phyloP scores from a whole-genome alignment of 257 asterid species.

The Coffea canephora region DNA sequence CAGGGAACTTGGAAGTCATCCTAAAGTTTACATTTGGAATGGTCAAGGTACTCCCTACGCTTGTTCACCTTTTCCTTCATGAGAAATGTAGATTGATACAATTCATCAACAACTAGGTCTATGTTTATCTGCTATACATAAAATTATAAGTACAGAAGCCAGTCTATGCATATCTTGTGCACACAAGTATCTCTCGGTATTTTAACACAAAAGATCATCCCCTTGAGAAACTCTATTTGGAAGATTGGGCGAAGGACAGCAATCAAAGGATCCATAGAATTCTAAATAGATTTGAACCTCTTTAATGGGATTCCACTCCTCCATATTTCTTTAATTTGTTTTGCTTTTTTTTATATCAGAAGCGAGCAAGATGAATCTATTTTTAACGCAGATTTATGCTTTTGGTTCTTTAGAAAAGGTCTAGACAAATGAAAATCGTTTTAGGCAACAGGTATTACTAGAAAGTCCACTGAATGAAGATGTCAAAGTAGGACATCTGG shows the following conservation, averaged over 20 bases:
- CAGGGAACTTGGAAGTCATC: constrained; percentile 53
- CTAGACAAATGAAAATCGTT: not conserved
- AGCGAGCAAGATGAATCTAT: not conserved
- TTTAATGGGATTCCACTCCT: not conserved
- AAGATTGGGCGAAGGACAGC: not conserved
- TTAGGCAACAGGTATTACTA: too few species aligned
- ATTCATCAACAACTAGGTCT: not conserved
- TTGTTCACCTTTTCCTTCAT: constrained; percentile 8
- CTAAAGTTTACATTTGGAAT: constrained; percentile 70
- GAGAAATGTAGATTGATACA: not conserved
- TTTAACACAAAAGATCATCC: not conserved
- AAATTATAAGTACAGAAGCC: not conserved
- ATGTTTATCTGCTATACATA: not conserved
- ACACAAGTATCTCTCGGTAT: not conserved
- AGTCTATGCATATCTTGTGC: constrained; percentile 5
- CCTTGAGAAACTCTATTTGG: not conserved
- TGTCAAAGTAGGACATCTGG: not conserved
- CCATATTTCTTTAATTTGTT: not conserved
- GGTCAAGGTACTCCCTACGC: constrained; percentile 58
- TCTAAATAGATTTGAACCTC: too few species aligned
- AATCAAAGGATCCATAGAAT: not conserved
- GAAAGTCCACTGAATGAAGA: not conserved
- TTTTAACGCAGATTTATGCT: not conserved
- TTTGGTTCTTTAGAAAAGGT: not conserved
- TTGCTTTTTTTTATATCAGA: not conserved